Base-by-base conservation (phyloP, 1,284 basidiomycete species). In the Malassezia psittaci region DNA sequence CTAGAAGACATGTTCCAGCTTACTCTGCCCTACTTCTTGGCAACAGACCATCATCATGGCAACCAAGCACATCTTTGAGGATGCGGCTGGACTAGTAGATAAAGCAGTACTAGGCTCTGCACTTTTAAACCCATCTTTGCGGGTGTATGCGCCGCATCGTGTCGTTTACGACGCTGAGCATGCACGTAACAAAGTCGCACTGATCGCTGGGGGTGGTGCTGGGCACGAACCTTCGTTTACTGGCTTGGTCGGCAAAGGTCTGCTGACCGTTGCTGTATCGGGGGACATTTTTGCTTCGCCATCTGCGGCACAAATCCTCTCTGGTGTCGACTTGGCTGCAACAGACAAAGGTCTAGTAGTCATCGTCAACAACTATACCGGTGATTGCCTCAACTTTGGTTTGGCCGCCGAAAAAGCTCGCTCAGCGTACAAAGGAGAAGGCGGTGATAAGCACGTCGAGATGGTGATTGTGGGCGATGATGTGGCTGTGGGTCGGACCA, bases 251-350 rank as follows among this genome's bases (percentile, higher is more conserved):
- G 78, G 78, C 16, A 58, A 63, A 35, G 78, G 78, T 1, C 65
- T 79, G 61, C 66, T 79, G 36, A 70, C 72, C 12, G 78, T 77
- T 5, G 71, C 74, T 59, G 76, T 78, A 10, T 75, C 75, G 0
- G 78, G 78, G n/a, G 78, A 79, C 61, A 75, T 80, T 24, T 81
- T 81, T 64, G 79, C 79, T 6, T 77, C 76, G 49, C 79, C 79
- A 0, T 77, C 75, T 32, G 78, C 79, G 2, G 72, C 68, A 44
- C 79, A 79, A 65, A 78, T 80, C 35, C 71, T 71, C 46, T 65
- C 67, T 3, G 77, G 76, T 29, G 72, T 75, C 16, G 78, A 78
- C 57, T 75, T 78, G 56, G 70, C 71, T 44, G 76, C 77, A 34
- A 73, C 74, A 15, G 76, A 76, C 51, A 76, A 76, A 54, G 77